Evolutionary conservation across 2,329 filamentous ascomycete genomes (phyloP).

Genomic region (Pseudocercospora pini-densiflorae): DNA sequence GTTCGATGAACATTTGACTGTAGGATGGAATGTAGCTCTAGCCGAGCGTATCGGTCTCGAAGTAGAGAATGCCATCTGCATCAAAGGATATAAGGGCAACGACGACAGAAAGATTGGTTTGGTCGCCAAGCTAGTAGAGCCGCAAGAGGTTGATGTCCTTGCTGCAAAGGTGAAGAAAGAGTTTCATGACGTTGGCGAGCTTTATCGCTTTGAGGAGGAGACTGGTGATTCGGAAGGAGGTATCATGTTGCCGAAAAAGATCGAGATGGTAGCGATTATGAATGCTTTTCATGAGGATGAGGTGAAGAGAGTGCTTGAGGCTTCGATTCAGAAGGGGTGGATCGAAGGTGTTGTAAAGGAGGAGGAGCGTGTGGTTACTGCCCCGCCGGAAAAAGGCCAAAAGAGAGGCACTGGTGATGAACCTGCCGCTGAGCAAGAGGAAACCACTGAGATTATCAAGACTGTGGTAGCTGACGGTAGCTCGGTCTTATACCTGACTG

Average conservation of each 20-base stretch:
- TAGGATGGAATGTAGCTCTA: constrained; percentile 44
- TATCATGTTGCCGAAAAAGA: not conserved
- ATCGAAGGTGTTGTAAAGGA: not conserved
- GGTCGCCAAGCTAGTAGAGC: constrained; percentile 32
- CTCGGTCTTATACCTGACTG: constrained; percentile 45
- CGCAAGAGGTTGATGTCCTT: constrained; percentile 28
- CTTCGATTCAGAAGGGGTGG: constrained; percentile 30
- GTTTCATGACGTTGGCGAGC: constrained; percentile 31
- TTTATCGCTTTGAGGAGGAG: constrained; percentile 4
- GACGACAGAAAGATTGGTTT: constrained; percentile 44
- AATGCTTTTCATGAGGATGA: constrained; percentile 47
- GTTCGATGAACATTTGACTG: constrained; percentile 46
- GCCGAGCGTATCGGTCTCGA: constrained; percentile 41
- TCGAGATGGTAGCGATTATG: constrained; percentile 42
- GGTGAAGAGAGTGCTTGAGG: constrained; percentile 41
- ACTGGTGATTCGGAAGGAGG: not conserved
- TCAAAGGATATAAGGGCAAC: constrained; percentile 47
- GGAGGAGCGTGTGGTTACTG: constrained; percentile 4
- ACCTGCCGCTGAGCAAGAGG: not conserved
- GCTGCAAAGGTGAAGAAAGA: constrained; percentile 15
- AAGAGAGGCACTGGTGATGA: not conserved
- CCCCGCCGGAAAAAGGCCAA: constrained; percentile 20
- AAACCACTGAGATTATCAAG: not conserved
- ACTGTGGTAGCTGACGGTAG: constrained; percentile 25
- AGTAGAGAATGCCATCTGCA: constrained; percentile 34